Conservation (phyloP, 2,329 filamentous ascomycete species). For the Aplosporella prunicola region DNA sequence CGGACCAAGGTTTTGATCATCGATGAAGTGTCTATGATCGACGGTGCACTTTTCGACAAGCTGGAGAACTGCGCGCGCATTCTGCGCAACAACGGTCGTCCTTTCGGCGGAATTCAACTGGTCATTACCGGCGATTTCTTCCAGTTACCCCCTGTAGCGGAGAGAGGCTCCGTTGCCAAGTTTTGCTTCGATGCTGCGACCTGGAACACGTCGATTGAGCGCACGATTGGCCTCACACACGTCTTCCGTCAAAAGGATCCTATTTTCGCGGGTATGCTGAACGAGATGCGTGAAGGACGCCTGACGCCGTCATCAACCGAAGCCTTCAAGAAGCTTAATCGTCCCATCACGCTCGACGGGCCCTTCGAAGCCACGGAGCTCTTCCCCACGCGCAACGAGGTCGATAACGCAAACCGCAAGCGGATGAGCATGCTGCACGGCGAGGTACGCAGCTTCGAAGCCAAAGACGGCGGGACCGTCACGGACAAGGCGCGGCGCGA, state of each 20-base stretch:
- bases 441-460: conserved; percentile 57
- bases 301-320: conserved; percentile 67
- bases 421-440: conserved; percentile 67
- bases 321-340: conserved; percentile 63
- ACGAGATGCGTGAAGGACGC: conserved; percentile 88
- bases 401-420: conserved; percentile 72
- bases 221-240: conserved; percentile 90
- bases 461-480: conserved; percentile 62
- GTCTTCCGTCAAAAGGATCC: conserved; percentile 93
- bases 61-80: conserved; percentile 76
- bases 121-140: conserved; percentile 97
- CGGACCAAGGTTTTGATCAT: conserved; percentile 79
- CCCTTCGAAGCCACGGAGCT: conserved; percentile 77
- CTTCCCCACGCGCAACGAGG: conserved; percentile 83
- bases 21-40: conserved; percentile 98
- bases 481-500: conserved; percentile 60
- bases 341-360: conserved; percentile 59
- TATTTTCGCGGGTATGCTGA: conserved; percentile 88
- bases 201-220: conserved; percentile 86
- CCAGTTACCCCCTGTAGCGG: conserved; percentile 87
- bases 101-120: conserved; percentile 93
- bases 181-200: conserved; percentile 90
- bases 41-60: conserved; percentile 94
- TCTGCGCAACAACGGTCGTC: conserved; percentile 80
- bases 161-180: conserved; percentile 61